These are phyloP conservation scores for Coemansia sp. DNA, from an alignment of 192 early-diverging fungal genomes.

Conservation along the genomic window DNA sequence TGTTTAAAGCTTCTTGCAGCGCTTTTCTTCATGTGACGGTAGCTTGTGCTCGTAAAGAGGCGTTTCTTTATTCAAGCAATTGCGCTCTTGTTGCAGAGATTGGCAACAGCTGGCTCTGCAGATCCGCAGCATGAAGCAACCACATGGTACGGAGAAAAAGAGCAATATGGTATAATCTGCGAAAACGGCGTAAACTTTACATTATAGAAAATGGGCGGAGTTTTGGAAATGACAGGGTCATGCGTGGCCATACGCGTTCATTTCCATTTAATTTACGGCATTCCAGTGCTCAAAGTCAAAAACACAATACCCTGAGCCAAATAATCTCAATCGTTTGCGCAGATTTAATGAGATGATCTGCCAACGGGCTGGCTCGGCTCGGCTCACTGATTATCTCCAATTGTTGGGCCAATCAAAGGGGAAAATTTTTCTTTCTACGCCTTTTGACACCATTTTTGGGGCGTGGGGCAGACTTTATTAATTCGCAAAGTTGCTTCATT, in stretches of 20 bases:
- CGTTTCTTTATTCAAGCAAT: conserved; percentile 2
- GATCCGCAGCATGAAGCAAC: not conserved
- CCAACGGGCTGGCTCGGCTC: not conserved
- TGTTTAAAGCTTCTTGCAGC: not conserved
- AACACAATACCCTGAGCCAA: too few relatives aligned
- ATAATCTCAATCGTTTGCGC: too few relatives aligned
- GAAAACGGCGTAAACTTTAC: too few relatives aligned
- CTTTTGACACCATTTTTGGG: not conserved
- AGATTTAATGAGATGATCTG: too few relatives aligned
- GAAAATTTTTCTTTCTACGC: not conserved
- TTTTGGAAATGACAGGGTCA: not conserved
- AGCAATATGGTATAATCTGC: too few relatives aligned
- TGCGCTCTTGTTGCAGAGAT: not conserved
- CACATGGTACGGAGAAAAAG: too few relatives aligned
- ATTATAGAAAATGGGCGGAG: too few relatives aligned
- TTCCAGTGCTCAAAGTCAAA: too few relatives aligned
- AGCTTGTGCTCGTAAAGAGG: too few relatives aligned
- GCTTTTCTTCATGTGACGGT: not conserved
- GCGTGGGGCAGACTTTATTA: not conserved
- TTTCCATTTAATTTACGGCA: not conserved
- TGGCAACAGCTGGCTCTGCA: not conserved
- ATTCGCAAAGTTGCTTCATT: not conserved
- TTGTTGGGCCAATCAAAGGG: not conserved
- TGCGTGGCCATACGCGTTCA: not conserved
- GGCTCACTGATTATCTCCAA: conserved; percentile 5